Evolutionary conservation across 2,329 filamentous ascomycete species (phyloP).

Genomic region (Arthrobotrys entomopaga): DNA sequence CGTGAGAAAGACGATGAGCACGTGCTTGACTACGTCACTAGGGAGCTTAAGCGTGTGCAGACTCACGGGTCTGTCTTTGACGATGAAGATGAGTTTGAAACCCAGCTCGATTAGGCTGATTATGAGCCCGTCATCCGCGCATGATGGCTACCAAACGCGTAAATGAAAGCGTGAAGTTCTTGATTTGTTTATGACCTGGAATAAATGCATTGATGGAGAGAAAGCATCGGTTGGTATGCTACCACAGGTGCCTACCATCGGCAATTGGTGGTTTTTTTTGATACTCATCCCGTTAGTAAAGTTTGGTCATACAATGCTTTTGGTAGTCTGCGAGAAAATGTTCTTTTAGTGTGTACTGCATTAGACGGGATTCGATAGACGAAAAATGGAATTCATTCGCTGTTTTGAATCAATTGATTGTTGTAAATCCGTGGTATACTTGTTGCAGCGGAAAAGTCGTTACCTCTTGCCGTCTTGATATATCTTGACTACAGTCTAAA

Average conservation of each 20-base stretch:
- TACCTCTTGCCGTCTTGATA: neutral
- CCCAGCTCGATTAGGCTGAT: constrained; percentile 64
- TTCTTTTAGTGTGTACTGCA: constrained; percentile 18
- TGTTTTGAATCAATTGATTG: constrained; percentile 6
- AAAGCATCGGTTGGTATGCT: neutral
- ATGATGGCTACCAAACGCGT: neutral
- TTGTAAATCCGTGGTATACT: too few species aligned
- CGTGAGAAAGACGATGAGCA: constrained; percentile 73
- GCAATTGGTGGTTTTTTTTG: constrained; percentile 21
- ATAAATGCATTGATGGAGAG: neutral
- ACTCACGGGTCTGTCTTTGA: constrained; percentile 66
- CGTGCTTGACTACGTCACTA: constrained; percentile 81
- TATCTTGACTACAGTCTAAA: neutral
- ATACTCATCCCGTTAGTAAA: constrained; percentile 6
- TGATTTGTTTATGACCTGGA: constrained; percentile 4
- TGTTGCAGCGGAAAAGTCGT: neutral
- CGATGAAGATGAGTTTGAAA: constrained; percentile 72
- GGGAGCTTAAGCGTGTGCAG: constrained; percentile 79
- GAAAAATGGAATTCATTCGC: constrained; percentile 37
- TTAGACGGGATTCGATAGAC: constrained; percentile 34
- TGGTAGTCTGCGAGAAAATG: constrained; percentile 35
- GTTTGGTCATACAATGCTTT: constrained; percentile 10
- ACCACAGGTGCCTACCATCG: constrained; percentile 3
- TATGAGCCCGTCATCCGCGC: neutral
- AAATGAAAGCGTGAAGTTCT: constrained; percentile 20